Evolutionary conservation across 1,284 basidiomycete species (phyloP).

Genomic region (Tilletiopsis washingtonensis): DNA sequence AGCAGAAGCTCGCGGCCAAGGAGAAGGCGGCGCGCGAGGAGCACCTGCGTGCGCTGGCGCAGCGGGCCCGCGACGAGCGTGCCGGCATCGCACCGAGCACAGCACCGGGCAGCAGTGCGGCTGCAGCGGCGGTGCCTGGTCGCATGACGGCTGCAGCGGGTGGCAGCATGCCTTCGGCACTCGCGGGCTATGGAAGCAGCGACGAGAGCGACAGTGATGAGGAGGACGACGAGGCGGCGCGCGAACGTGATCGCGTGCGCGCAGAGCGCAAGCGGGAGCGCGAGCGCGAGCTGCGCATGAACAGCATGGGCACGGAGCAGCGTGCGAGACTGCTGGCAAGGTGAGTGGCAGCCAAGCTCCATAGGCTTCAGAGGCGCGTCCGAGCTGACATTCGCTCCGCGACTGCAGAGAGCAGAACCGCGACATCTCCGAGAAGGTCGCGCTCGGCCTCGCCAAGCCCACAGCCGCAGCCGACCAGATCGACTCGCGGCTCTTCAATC

Average conservation of each 20-base stretch:
- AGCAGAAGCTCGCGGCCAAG: conserved; percentile 94
- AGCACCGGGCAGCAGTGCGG: conserved; percentile 36
- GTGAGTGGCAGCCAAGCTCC: too few relatives aligned
- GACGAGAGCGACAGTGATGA: conserved; percentile 14
- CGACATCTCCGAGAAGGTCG: conserved; percentile 98
- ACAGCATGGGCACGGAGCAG: conserved; percentile 95
- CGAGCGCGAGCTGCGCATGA: conserved; percentile 96
- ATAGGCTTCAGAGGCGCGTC: too few relatives aligned
- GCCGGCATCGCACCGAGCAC: conserved; percentile 58
- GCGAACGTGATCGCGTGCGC: conserved; percentile 81
- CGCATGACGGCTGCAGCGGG: conserved; percentile 6
- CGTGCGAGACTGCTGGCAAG: conserved; percentile 87
- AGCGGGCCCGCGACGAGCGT: conserved; percentile 88
- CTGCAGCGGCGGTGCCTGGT: neutral
- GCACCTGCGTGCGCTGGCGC: conserved; percentile 82
- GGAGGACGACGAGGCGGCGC: conserved; percentile 75
- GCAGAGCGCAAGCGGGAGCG: conserved; percentile 84
- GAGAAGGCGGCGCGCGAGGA: conserved; percentile 97
- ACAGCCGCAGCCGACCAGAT: conserved; percentile 85
- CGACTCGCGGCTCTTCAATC: conserved; percentile 94
- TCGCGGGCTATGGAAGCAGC: conserved; percentile 62
- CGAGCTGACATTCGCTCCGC: too few relatives aligned
- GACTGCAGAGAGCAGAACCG: conserved; percentile 91
- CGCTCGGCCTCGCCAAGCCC: conserved; percentile 92
- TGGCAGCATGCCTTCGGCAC: conserved; percentile 61